Evolutionary conservation across 345 rosid species (phyloP), one percentile per base, ranked within the genome.

Genomic region (Mercurialis annua): DNA sequence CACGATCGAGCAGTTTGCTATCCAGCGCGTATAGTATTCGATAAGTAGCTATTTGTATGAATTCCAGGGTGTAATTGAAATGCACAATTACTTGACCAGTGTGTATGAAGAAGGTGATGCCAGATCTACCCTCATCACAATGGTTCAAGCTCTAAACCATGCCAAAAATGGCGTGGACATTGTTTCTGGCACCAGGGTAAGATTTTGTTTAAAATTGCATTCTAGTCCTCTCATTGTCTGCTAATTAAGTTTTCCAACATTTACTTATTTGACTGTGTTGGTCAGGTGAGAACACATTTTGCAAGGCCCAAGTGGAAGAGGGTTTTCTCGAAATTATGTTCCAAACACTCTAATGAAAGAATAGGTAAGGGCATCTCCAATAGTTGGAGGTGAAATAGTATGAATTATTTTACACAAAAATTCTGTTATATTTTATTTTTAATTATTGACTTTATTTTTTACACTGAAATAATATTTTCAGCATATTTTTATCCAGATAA

Each of bases 51-150:
- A 31, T 9, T 44, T 44, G 7, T 46, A 66, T 62, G 66, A 21
- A 71, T 43, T 72, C 33, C 69, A 94, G 99, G 97, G 99, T 34
- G 92, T 94, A 63, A 91, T 94, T 60, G 99, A 94, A 75, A 91
- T 94, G 99, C 99, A 94, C 83, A 94, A 94, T 70, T 91, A 94
- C 80, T 77, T 94, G 78, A 94, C 99, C 16, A 94, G 99, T 66
- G 99, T 94, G 51, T 94, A 94, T 38, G 99, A 91, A 81, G 99
- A 94, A 91, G 99, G 99, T 6, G 99, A 94, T 74, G 99, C 99
- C n/a, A 81, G 99, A 63, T 94, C 99, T 24, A 90, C 99, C 77
- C 93, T 94, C 56, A 94, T 94, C 60, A 88, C 99, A 53, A 94
- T 91, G 99, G 98, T 94, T 53, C 99, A 94, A 77, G 98, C 99